Evolutionary conservation across 208 protist species (phyloP), one percentile per base, ranked within the genome.

Genomic region (Trypanosoma congolense): DNA sequence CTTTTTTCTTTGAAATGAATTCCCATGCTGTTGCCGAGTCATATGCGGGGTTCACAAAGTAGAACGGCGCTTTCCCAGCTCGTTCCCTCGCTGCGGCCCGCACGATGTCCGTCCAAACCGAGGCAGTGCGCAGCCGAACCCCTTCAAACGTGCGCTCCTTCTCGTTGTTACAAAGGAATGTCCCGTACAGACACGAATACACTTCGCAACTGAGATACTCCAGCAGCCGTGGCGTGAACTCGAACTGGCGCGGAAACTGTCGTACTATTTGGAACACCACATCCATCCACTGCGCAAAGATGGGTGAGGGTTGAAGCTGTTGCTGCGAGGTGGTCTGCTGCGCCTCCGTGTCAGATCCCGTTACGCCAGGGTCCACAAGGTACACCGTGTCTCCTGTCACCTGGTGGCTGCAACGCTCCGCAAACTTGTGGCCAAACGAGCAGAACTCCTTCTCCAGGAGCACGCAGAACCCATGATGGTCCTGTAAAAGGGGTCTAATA

Each of bases 401-500:
- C 57, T 92, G 77, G 44, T 90, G 87, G 0, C 80, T 93, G 19
- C 62, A 74, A 35, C 96, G 77, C 57, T 96, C 79, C 0, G 78
- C 76, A 62, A 98, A 98, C 60, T 98, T 97, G 79, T 99, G 96
- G 0, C 97, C 97, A 66, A 96, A 93, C 1, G 73, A 70, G 28
- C 86, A 75, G 74, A 97, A 99, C 52, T 99, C 96, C 60, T 97
- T 98, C 65, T 98, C 94, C 12, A 98, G 75, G 14, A 98, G 65
- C 4, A 87, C 64, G 54, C 77, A 80, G 70, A 98, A 98, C 5
- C 96, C 12, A 85, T 54, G 12, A 93, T 65, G 33, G 96, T 98
- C 47, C 97, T 81, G 68, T 97, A 98, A 71, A 92, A 97, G 2
- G 96, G 95, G 52, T 98, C 97, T 0, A 98, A 47, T 21, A 96